Evolutionary conservation across 2,329 filamentous ascomycete species (phyloP).

Genomic region (Cylindrodendrum hubeiense): DNA sequence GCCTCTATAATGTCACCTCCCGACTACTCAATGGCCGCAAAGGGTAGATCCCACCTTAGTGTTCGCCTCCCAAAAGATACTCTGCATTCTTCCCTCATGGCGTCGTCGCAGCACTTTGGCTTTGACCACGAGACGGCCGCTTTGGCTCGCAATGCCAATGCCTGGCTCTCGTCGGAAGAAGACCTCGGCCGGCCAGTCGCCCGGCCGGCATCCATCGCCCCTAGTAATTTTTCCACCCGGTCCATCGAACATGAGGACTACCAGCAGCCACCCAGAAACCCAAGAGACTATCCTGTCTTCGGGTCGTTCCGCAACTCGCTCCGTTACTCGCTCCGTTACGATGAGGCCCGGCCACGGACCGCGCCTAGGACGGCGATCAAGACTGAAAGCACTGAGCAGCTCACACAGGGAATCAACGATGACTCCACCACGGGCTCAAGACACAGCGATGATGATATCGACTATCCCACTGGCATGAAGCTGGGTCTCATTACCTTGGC

Average conservation of each 20-base stretch:
- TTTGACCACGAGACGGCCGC: constrained; percentile 39
- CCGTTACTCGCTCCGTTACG: constrained; percentile 40
- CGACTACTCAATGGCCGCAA: constrained; percentile 43
- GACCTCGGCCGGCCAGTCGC: constrained; percentile 39
- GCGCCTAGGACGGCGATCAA: constrained; percentile 32
- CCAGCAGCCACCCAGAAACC: constrained; percentile 22
- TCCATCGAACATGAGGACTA: constrained; percentile 35
- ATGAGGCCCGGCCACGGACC: constrained; percentile 34
- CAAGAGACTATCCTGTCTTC: constrained; percentile 36
- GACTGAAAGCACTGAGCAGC: constrained; percentile 46
- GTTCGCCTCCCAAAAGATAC: constrained; percentile 42
- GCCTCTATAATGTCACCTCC: constrained; percentile 45
- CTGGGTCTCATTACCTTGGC: constrained; percentile 53
- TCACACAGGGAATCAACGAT: constrained; percentile 19
- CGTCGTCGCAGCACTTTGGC: constrained; percentile 42
- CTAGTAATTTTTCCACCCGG: constrained; percentile 39
- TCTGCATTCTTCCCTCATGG: constrained; percentile 39
- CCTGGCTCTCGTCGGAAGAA: constrained; percentile 41
- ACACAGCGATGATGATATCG: constrained; percentile 16
- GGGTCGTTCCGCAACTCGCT: constrained; percentile 35
- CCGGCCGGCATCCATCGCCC: constrained; percentile 38
- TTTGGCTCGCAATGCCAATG: constrained; percentile 36
- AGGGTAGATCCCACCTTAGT: constrained; percentile 40
- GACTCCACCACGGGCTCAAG: constrained; percentile 13
- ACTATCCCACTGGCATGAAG: constrained; percentile 42